A percentile compares a stretch with the other conserved stretches of the same genome.
phyloP scores from a whole-genome alignment of 805 yeast species.

The Kuraishia hungarica region DNA sequence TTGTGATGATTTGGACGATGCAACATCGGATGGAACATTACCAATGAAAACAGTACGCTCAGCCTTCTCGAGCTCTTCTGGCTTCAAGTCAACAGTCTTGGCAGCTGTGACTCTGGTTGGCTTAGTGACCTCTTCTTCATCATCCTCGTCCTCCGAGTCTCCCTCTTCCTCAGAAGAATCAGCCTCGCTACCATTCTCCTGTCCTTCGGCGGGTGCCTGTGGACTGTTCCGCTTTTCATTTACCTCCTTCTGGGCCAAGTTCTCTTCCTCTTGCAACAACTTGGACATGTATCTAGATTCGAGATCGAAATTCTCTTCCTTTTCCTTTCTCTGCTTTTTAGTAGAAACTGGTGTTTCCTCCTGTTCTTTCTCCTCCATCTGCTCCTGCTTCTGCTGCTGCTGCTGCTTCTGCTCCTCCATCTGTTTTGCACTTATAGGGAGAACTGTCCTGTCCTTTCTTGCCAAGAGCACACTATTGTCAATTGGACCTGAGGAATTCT shows the following conservation, averaged over 20 bases:
- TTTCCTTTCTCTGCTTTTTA: slow-evolving; percentile 10
- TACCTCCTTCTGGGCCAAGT: slow-evolving; percentile 2
- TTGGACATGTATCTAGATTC: slow-evolving; percentile 48
- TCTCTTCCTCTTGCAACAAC: slow-evolving; percentile 23
- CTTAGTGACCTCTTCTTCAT: slow-evolving; percentile 7
- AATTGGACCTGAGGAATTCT: slow-evolving; percentile 2
- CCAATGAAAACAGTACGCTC: slow-evolving; percentile 85
- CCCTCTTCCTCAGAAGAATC: slow-evolving; percentile 11
- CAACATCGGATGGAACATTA: slow-evolving; percentile 60
- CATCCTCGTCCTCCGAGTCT: slow-evolving; percentile 11
- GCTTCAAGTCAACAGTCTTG: slow-evolving; percentile 49
- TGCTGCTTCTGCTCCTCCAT: slow-evolving; percentile 12
- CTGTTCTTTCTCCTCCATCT: slow-evolving; percentile 18
- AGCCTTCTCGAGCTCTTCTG: slow-evolving; percentile 72
- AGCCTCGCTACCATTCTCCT: background rate
- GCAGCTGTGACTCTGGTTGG: slow-evolving; percentile 25
- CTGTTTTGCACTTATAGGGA: slow-evolving; percentile 10
- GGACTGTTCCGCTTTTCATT: background rate
- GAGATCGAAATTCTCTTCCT: slow-evolving; percentile 30
- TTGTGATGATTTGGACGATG: slow-evolving; percentile 51
- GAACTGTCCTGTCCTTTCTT: slow-evolving; percentile 1
- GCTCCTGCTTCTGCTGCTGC: slow-evolving; percentile 13
- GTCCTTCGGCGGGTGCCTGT: background rate
- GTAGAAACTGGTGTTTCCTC: slow-evolving; percentile 8
- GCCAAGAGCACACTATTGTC: background rate